Base-by-base conservation (phyloP, 2,329 filamentous ascomycete species). In the Lecanicillium sp. region DNA sequence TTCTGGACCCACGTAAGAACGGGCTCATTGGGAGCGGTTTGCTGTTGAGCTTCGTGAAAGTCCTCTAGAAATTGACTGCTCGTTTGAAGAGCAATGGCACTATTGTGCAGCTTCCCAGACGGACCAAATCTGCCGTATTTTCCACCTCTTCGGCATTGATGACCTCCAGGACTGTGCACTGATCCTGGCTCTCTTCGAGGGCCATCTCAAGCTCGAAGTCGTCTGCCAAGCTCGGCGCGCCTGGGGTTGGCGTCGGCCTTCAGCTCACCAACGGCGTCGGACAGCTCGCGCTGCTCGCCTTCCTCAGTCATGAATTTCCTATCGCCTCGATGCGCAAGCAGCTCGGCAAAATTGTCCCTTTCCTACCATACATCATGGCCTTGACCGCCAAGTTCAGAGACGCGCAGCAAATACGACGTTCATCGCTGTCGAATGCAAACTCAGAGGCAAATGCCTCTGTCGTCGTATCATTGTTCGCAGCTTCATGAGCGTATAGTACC, bases 281-380 rank as follows among this genome's bases (percentile, higher is more conserved):
- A 19, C 18, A 33, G 14, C 32, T 12, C 18, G 17, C 32, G 18
- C 32, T 33, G 18, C 32, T 33, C 32, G 32, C 22, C 32, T 13
- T 33, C 32, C 22, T 33, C 7, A 12, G 18, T 33, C 18, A 33
- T 33, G 15, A 22, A 33, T 20, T 33, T 19, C 7, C 22, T 37
- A n/a, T 37, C 28, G 13, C 28, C 35, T 28, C 15, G 14, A 28
- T 29, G 25, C 22, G 22, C n/a, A 5, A 33, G 32, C 18, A 33
- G 32, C 32, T 33, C 16, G 16, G 17, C 28, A 8, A 37, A 37
- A n/a, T 29, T 14, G 14, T 32, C 22, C 18, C 17, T 38, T 29
- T 29, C 19, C 18, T 38, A 16, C 29, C 29, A 31, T 38, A 38
- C 29, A 38, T 28, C 29, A 38, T 32, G 14, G 37, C 37, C 18